A percentile compares a stretch with the other conserved stretches of the same genome.
These are phyloP conservation scores for Colletotrichum sp. DNA, from an alignment of 2,329 filamentous ascomycete species.

Conservation along the genomic window DNA sequence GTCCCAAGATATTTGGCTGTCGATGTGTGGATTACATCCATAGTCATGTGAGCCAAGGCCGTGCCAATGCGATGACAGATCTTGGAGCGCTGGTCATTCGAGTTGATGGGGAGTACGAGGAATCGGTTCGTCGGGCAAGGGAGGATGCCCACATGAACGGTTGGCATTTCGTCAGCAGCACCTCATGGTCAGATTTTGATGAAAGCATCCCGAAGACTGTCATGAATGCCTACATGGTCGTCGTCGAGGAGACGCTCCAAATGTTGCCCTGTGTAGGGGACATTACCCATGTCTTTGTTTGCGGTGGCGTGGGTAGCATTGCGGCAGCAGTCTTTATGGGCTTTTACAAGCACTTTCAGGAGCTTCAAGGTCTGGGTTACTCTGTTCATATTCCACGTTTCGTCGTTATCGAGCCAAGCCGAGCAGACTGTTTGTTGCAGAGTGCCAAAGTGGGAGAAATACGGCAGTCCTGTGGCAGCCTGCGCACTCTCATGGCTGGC, in stretches of 20 bases:
- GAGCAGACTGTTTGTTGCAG: background rate
- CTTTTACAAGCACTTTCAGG: background rate
- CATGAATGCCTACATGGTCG: background rate
- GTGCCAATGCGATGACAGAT: background rate
- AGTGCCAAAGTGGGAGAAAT: background rate
- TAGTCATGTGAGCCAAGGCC: background rate
- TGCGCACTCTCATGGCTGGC: background rate
- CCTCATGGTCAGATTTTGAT: background rate
- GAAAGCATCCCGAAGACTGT: background rate
- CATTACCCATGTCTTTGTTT: background rate
- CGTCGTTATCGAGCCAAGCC: background rate
- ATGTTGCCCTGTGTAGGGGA: background rate
- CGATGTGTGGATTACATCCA: background rate
- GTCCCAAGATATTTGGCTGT: background rate
- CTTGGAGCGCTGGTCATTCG: background rate
- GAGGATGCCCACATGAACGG: background rate
- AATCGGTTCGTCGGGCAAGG: background rate
- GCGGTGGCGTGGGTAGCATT: background rate
- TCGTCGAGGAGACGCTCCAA: background rate
- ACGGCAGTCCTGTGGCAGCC: background rate
- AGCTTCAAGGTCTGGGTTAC: background rate
- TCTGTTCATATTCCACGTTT: background rate
- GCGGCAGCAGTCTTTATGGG: background rate
- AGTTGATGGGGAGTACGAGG: background rate
- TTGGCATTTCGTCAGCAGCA: background rate